Evolutionary conservation across 2,329 filamentous ascomycete species (phyloP), one percentile per base, ranked within the genome.

Genomic region (Tolypocladium endophyticum): DNA sequence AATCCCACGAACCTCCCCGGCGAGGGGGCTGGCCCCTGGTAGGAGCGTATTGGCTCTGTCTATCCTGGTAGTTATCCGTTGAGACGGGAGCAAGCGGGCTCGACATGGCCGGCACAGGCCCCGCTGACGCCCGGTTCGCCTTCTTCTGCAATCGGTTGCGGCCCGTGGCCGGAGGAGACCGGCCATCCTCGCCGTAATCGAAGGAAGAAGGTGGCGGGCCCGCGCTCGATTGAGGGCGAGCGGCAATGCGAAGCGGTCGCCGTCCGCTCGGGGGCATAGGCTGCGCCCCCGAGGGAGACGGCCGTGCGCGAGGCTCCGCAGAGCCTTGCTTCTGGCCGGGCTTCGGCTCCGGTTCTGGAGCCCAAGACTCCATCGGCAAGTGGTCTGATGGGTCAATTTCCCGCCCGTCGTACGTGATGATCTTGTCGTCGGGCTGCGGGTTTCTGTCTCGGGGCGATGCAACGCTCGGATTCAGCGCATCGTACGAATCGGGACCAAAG

Each of bases 341-440:
- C 61, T 73, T 73, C 2, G 81, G 79, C 65, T 89, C 87, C 0
- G 88, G 88, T 67, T 92, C 88, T 0, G 88, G 88, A 1, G 88
- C 88, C 88, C 88, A 92, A 1, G 84, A 84, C 59, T 89, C 85
- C 69, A 90, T 83, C 0, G 89, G 89, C 18, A 92, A 78, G 68
- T 92, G 89, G 71, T 93, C 89, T 0, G 88, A 90, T 1, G 89
- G 89, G 68, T 93, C 89, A 59, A 93, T 82, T 66, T 91, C 87
- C 59, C 87, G 81, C 8, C 89, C 89, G 68, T 91, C 88, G 63
- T 88, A 81, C 1, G 85, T 88, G 58, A 92, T 85, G 62, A 92
- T 90, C 67, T 90, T 90, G 11, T 84, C 86, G 57, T 82, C 80
- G 0, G 79, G 74, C 55, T 79, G 67, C 41, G 65, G 63, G 12